Conservation (phyloP, 2,329 filamentous ascomycete genomes). For the Alternaria panax region DNA sequence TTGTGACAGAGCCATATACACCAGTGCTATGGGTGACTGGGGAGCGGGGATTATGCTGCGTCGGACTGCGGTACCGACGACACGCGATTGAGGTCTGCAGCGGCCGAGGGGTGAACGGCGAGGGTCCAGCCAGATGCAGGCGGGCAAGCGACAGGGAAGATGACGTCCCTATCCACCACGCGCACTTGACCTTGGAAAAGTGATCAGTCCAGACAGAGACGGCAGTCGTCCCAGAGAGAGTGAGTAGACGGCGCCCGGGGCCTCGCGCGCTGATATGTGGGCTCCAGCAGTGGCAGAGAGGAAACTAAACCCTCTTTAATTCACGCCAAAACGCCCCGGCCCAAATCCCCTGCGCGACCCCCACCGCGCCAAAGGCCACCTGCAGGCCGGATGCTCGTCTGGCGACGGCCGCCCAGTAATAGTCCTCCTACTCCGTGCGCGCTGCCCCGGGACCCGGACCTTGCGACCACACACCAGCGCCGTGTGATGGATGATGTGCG, state of each 20-base stretch:
- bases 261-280: slow-evolving; percentile 21
- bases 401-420: slow-evolving; percentile 5
- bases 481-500: slow-evolving; percentile 19
- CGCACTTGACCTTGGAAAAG: slow-evolving; percentile 2
- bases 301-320: slow-evolving; percentile 19
- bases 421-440: slow-evolving; percentile 4
- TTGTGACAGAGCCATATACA: slow-evolving; percentile 47
- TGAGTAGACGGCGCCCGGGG: slow-evolving; percentile 4
- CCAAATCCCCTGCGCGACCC: slow-evolving; percentile 25
- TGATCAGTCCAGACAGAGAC: background rate
- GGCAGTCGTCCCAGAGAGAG: slow-evolving; percentile 4
- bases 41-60: background rate
- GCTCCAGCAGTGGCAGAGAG: slow-evolving; percentile 14
- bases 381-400: slow-evolving; percentile 33
- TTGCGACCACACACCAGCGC: slow-evolving; percentile 5
- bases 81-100: slow-evolving; percentile 3
- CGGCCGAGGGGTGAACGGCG: background rate
- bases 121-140: slow-evolving; percentile 5
- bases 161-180: slow-evolving; percentile 13
- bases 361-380: slow-evolving; percentile 30
- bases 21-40: slow-evolving; percentile 8
- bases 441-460: slow-evolving; percentile 8
- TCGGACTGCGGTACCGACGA: slow-evolving; percentile 1
- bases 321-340: slow-evolving; percentile 12
- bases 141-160: slow-evolving; percentile 5